Conservation (phyloP, 176 grass and related monocot genomes). For the Oryza australiensis region DNA sequence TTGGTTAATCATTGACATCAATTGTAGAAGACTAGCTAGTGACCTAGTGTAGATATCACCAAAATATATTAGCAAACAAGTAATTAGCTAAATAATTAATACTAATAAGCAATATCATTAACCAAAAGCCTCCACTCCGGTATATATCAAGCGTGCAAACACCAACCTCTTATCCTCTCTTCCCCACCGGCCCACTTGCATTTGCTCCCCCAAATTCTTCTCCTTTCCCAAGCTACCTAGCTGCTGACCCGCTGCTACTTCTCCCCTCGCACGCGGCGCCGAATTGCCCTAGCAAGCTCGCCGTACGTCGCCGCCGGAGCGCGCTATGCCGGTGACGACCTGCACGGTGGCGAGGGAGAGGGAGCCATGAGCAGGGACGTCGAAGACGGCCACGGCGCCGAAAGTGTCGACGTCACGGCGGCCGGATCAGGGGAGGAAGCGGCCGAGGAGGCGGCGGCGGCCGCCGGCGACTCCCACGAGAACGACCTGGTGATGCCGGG, state of each 20-base stretch:
- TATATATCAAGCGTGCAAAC: slow-evolving; percentile 57
- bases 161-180: slow-evolving; percentile 55
- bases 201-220: slow-evolving; percentile 21
- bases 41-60: neutral
- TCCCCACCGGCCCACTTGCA: slow-evolving; percentile 21
- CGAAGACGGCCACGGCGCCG: slow-evolving; percentile 30
- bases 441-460: slow-evolving; percentile 37
- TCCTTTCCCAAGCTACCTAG: slow-evolving; percentile 20
- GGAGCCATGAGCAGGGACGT: slow-evolving; percentile 39
- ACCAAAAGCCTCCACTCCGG: slow-evolving; percentile 43
- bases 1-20: neutral
- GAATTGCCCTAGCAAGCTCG: slow-evolving; percentile 36
- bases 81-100: neutral
- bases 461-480: slow-evolving; percentile 51
- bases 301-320: neutral
- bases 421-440: slow-evolving; percentile 6
- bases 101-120: slow-evolving; percentile 26
- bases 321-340: slow-evolving; percentile 40
- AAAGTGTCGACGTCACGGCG: neutral
- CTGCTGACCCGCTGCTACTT: neutral
- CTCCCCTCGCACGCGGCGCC: neutral
- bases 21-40: neutral
- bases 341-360: neutral
- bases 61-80: neutral
- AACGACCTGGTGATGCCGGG: slow-evolving; percentile 77